A percentile compares a stretch with the other conserved stretches of the same genome.
phyloP scores from a whole-genome alignment of 1,139 yeast genomes.

The Magnusiomyces magnusii region DNA sequence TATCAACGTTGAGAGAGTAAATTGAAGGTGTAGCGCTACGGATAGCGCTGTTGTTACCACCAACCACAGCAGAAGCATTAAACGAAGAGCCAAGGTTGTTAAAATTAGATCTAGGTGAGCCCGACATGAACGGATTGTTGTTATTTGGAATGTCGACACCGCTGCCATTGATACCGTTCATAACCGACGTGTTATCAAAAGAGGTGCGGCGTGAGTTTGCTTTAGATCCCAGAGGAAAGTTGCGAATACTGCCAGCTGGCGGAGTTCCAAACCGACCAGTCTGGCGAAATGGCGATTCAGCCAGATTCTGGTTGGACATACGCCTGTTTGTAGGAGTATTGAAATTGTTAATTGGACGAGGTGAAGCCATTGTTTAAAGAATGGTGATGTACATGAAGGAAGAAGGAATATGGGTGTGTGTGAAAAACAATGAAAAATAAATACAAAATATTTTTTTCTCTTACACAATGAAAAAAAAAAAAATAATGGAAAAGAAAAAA shows the following conservation, averaged over 20 bases:
- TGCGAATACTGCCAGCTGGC: neutral
- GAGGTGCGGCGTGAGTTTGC: slow-evolving; percentile 14
- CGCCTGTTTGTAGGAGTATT: slow-evolving; percentile 9
- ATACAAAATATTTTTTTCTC: no score
- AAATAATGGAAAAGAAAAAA: neutral
- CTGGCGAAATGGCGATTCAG: slow-evolving; percentile 25
- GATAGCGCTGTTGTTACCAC: neutral
- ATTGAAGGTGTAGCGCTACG: slow-evolving; percentile 14
- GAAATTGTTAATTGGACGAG: slow-evolving; percentile 12
- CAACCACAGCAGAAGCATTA: no score
- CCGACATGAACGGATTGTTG: slow-evolving; percentile 6
- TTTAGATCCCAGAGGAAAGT: slow-evolving; percentile 1
- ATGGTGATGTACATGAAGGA: no score
- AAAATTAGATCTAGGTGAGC: neutral
- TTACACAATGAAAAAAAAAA: no score
- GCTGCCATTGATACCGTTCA: neutral
- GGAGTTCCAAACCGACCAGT: slow-evolving; percentile 19
- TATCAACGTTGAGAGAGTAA: slow-evolving; percentile 25
- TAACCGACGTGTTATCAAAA: neutral
- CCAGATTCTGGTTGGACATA: slow-evolving; percentile 14
- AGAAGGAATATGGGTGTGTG: neutral
- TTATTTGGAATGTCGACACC: slow-evolving; percentile 4
- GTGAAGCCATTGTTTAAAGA: slow-evolving; percentile 15
- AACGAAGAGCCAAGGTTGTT: neutral
- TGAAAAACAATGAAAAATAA: neutral